Base-by-base conservation (phyloP, 306 rosid species). In the Medicago ruthenica region DNA sequence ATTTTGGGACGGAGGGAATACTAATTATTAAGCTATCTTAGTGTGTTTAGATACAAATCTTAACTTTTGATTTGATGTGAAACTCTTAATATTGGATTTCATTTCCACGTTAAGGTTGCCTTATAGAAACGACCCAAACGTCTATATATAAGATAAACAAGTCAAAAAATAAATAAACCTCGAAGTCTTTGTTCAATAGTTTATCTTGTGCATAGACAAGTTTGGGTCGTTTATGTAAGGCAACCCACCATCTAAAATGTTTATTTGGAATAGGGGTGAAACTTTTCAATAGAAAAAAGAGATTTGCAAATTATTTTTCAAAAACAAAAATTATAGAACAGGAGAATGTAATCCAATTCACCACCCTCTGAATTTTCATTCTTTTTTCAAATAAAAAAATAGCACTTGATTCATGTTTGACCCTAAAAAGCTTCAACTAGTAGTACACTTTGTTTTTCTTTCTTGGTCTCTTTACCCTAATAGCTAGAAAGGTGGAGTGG, bases 381-480 rank as follows among this genome's bases (percentile, higher is more conserved):
- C 68, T 44, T 42, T 67, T 67, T 42, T 37, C 17, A 80, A 81
- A 70, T 78, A 61, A 75, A 83, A 71, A 85, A 79, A 76, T 80
- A 89, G 81, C 86, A 87, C 81, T 84, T 82, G 86, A 85, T 70
- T 44, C 85, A 58, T 80, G 87, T 83, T 88, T 87, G 93, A 88
- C 96, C 83, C 86, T 79, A 58, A 81, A 88, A 85, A 74, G 83
- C 78, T 82, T 77, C 41, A 79, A 79, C 75, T 63, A 59, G 64
- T 63, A 59, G 64, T 45, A 45, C 71, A 59, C 73, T 67, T 76
- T 60, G 65, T 31, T 57, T 85, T 83, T 89, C 74, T 75, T 72
- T 76, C 55, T 68, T 70, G 82, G 79, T 87, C 74, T 57, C 72
- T 82, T 82, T 54, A 79, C 81, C 88, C 85, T 65, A 65, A 85